phyloP scores from a whole-genome alignment of 768 basidiomycete genomes.

The Pleurotus cornucopiae region DNA sequence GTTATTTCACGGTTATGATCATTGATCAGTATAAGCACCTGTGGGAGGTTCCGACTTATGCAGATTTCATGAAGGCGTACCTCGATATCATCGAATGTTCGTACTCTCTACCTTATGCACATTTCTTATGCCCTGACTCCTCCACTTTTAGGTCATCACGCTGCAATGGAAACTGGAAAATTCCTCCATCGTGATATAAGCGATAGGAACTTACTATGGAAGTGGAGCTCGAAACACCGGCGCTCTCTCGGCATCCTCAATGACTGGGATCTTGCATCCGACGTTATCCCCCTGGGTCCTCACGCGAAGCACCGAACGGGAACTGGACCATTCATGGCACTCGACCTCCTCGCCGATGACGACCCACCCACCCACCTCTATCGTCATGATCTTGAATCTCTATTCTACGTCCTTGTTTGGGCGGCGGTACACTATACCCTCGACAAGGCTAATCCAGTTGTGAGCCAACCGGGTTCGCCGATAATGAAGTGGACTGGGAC shows the following conservation, averaged over 20 bases:
- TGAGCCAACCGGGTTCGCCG: too few relatives aligned
- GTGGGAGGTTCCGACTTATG: slow-evolving; percentile 15
- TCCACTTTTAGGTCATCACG: slow-evolving; percentile 18
- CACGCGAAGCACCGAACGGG: slow-evolving; percentile 16
- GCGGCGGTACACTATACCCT: slow-evolving; percentile 17
- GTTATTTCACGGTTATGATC: slow-evolving; percentile 16
- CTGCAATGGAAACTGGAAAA: slow-evolving; percentile 14
- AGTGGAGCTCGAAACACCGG: not conserved
- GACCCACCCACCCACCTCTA: slow-evolving; percentile 16
- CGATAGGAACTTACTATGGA: slow-evolving; percentile 25
- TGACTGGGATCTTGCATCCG: slow-evolving; percentile 23
- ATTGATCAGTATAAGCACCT: slow-evolving; percentile 17
- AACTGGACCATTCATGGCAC: slow-evolving; percentile 25
- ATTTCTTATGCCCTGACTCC: not conserved
- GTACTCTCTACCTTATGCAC: slow-evolving; percentile 1
- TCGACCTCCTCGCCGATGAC: slow-evolving; percentile 16
- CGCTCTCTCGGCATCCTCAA: slow-evolving; percentile 19
- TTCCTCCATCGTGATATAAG: slow-evolving; percentile 28
- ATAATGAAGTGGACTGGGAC: too few relatives aligned
- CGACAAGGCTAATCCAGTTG: not conserved
- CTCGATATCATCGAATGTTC: slow-evolving; percentile 27
- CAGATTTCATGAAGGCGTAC: slow-evolving; percentile 23
- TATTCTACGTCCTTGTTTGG: slow-evolving; percentile 21
- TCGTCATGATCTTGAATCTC: slow-evolving; percentile 23
- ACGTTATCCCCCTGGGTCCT: slow-evolving; percentile 4